phyloP scores from a whole-genome alignment of 1,139 yeast species.

The Pneumocystis canis region DNA sequence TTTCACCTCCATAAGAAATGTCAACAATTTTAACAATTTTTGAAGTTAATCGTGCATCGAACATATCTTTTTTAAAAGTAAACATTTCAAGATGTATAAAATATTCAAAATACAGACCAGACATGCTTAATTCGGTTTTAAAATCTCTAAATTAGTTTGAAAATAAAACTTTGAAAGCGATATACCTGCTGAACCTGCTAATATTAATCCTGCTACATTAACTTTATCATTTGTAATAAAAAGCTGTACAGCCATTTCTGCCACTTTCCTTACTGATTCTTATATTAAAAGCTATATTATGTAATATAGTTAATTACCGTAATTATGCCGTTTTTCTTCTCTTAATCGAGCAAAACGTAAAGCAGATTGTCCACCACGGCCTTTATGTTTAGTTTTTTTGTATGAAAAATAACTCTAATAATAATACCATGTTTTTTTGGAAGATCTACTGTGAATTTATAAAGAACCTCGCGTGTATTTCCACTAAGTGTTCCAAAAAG shows the following conservation, averaged over 20 bases:
- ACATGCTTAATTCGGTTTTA: conserved; percentile 81
- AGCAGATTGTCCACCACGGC: conserved; percentile 99
- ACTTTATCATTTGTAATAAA: conserved; percentile 87
- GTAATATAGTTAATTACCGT: conserved; percentile 27
- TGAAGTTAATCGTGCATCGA: conserved; percentile 74
- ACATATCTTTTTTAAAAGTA: conserved; percentile 34
- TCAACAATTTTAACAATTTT: conserved; percentile 87
- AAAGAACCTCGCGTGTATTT: conserved; percentile 88
- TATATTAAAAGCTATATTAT: background rate
- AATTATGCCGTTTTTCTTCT: conserved; percentile 97
- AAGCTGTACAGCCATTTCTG: conserved; percentile 95
- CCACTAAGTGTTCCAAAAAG: conserved; percentile 93
- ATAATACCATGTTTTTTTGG: conserved; percentile 82
- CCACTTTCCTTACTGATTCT: conserved; percentile 59
- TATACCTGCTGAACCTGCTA: conserved; percentile 78
- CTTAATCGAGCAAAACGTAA: conserved; percentile 96
- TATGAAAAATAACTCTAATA: background rate
- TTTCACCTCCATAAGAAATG: conserved; percentile 96
- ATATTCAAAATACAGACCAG: conserved; percentile 29
- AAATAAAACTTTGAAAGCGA: background rate
- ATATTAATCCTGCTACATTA: conserved; percentile 79
- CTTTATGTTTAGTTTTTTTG: background rate
- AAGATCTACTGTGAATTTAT: conserved; percentile 89
- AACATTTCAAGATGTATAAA: background rate
- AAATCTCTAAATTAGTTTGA: conserved; percentile 37